Evolutionary conservation across 257 asterid species (phyloP).

Genomic region (Rauvolfia tetraphylla): DNA sequence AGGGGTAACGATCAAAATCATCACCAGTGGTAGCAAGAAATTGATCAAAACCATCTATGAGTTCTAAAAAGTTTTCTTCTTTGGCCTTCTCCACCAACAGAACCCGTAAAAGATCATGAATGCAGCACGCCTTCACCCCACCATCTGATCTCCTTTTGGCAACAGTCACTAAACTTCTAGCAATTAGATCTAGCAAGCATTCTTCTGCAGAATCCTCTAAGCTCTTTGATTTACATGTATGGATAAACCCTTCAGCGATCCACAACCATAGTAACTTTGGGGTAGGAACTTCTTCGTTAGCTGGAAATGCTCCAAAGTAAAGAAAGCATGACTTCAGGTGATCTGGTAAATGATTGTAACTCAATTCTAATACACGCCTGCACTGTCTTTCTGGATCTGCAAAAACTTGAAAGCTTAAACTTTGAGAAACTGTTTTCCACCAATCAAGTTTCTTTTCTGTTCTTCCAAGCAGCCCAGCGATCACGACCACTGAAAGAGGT

Average conservation of each 20-base stretch:
- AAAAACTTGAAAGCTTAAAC: background rate
- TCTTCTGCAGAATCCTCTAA: slow-evolving; percentile 10
- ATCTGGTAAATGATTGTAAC: slow-evolving; percentile 14
- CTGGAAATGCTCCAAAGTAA: slow-evolving; percentile 17
- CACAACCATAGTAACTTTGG: background rate
- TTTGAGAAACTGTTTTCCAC: slow-evolving; percentile 1
- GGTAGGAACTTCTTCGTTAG: background rate
- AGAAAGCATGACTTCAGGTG: slow-evolving; percentile 16
- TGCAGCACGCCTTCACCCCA: background rate
- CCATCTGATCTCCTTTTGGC: slow-evolving; percentile 7
- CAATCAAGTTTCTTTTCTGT: background rate
- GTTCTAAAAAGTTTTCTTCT: background rate
- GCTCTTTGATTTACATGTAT: background rate
- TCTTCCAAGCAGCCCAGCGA: slow-evolving; percentile 13
- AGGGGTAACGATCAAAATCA: no score
- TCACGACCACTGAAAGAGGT: slow-evolving; percentile 15
- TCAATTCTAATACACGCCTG: slow-evolving; percentile 8
- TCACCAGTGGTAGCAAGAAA: no score
- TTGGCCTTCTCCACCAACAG: background rate
- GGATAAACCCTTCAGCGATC: slow-evolving; percentile 12
- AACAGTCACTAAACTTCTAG: slow-evolving; percentile 13
- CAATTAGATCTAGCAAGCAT: slow-evolving; percentile 12
- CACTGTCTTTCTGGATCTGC: slow-evolving; percentile 1
- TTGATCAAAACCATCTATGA: background rate
- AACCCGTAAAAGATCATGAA: slow-evolving; percentile 8